phyloP scores from a whole-genome alignment of 1,284 basidiomycete species.

The Apiotrichum montevideense region DNA sequence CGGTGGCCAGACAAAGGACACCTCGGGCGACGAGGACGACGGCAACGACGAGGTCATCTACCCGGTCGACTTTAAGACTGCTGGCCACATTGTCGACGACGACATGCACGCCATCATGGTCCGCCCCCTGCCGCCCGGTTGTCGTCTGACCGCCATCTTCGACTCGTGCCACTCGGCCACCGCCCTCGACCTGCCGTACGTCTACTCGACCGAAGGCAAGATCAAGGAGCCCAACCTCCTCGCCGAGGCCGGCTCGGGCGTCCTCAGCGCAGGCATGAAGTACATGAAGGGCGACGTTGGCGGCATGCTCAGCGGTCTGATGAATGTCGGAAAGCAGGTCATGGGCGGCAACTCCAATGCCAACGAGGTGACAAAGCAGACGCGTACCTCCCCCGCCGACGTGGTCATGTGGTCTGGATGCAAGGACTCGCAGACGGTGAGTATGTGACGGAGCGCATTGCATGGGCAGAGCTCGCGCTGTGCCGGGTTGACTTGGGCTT shows the following conservation, averaged over 20 bases:
- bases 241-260: slow-evolving; percentile 66
- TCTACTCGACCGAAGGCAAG: slow-evolving; percentile 81
- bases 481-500: too few species aligned
- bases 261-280: slow-evolving; percentile 50
- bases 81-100: slow-evolving; percentile 76
- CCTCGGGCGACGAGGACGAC: slow-evolving; percentile 58
- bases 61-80: slow-evolving; percentile 66
- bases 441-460: neutral
- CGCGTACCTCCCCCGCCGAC: slow-evolving; percentile 70
- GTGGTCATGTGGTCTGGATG: slow-evolving; percentile 71
- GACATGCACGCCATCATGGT: slow-evolving; percentile 57
- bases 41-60: slow-evolving; percentile 69
- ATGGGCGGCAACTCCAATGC: slow-evolving; percentile 15
- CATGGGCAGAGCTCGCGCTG: too few species aligned
- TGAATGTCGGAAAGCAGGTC: slow-evolving; percentile 23
- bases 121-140: slow-evolving; percentile 65
- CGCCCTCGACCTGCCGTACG: slow-evolving; percentile 50
- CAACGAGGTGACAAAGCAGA: slow-evolving; percentile 51
- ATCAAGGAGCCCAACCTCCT: slow-evolving; percentile 78
- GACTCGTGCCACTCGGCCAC: slow-evolving; percentile 55
- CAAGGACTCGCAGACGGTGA: slow-evolving; percentile 73
- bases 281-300: slow-evolving; percentile 59
- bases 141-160: slow-evolving; percentile 80
- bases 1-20: slow-evolving; percentile 69
- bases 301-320: slow-evolving; percentile 56